These are phyloP conservation scores for Tricholoma saponaceum DNA, from an alignment of 768 basidiomycete genomes.

Conservation along the genomic window DNA sequence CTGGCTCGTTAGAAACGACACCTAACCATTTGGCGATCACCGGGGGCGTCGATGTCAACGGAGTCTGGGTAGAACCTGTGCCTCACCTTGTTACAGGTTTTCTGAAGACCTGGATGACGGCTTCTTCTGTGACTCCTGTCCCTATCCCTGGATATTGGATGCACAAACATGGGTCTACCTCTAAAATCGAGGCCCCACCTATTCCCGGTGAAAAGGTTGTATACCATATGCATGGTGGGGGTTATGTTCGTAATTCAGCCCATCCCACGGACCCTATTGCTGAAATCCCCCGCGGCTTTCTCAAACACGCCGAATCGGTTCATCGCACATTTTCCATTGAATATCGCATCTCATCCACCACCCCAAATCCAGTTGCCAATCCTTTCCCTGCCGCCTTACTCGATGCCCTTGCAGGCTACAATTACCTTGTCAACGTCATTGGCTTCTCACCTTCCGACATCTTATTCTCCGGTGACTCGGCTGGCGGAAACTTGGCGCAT, in stretches of 20 bases:
- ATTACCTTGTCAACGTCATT: slow-evolving; percentile 56
- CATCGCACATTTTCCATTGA: slow-evolving; percentile 58
- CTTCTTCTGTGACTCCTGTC: slow-evolving; percentile 34
- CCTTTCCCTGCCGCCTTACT: slow-evolving; percentile 76
- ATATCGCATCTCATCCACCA: slow-evolving; percentile 59
- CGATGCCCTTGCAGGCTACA: slow-evolving; percentile 71
- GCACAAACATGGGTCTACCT: slow-evolving; percentile 35
- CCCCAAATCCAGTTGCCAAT: slow-evolving; percentile 37
- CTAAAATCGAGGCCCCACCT: slow-evolving; percentile 32
- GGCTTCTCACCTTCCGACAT: slow-evolving; percentile 59
- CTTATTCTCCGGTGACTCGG: slow-evolving; percentile 70
- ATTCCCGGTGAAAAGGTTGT: slow-evolving; percentile 51
- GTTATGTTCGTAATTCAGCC: slow-evolving; percentile 48
- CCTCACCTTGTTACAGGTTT: slow-evolving; percentile 41
- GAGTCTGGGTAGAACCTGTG: slow-evolving; percentile 44
- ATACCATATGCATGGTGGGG: slow-evolving; percentile 65
- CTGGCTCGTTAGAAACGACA: slow-evolving; percentile 25
- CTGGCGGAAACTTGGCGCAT: slow-evolving; percentile 70
- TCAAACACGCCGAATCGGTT: slow-evolving; percentile 41
- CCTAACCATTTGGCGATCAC: slow-evolving; percentile 40
- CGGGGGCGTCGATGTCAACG: slow-evolving; percentile 29
- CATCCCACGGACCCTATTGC: slow-evolving; percentile 50
- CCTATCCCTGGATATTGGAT: slow-evolving; percentile 58
- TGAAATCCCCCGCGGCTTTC: slow-evolving; percentile 39
- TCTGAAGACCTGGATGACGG: slow-evolving; percentile 35